A percentile compares a stretch with the other conserved stretches of the same genome.
Conservation (phyloP, 371 early-diverging fungal genomes). For the Mucor mucedo region DNA sequence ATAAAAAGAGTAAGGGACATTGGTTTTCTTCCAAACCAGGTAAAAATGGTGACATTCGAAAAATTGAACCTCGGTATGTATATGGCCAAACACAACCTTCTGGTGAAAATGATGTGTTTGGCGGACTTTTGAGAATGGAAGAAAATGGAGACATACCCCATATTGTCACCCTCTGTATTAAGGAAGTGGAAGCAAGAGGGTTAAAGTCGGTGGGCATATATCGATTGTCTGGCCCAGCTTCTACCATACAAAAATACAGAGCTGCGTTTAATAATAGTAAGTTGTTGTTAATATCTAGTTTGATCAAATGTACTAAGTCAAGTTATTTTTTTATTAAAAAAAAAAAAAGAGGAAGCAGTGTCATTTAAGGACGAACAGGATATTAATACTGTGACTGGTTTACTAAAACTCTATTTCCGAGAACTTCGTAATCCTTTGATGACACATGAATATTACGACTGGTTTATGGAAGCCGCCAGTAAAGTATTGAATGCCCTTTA, state of each 20-base stretch:
- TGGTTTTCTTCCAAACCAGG: constrained; percentile 24
- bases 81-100: constrained; percentile 16
- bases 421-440: constrained; percentile 81
- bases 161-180: constrained; percentile 69
- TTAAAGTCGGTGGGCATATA: constrained; percentile 79
- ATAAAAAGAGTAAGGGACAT: constrained; percentile 8
- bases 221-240: constrained; percentile 79
- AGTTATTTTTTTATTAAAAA: constrained; percentile 20
- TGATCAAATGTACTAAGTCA: background rate
- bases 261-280: constrained; percentile 62
- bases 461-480: constrained; percentile 80
- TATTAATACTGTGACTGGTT: constrained; percentile 77
- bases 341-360: constrained; percentile 31
- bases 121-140: constrained; percentile 62
- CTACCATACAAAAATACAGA: constrained; percentile 72
- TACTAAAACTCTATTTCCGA: constrained; percentile 83
- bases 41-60: background rate
- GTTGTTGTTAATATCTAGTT: constrained; percentile 6
- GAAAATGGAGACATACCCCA: constrained; percentile 58
- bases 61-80: constrained; percentile 13
- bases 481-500: constrained; percentile 17
- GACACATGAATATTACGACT: constrained; percentile 78
- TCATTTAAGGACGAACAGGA: constrained; percentile 64
- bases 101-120: constrained; percentile 61
- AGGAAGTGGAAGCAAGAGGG: constrained; percentile 69